These are phyloP conservation scores for Ceratobasidium sp. DNA, from an alignment of 1,284 basidiomycete species.

Conservation along the genomic window DNA sequence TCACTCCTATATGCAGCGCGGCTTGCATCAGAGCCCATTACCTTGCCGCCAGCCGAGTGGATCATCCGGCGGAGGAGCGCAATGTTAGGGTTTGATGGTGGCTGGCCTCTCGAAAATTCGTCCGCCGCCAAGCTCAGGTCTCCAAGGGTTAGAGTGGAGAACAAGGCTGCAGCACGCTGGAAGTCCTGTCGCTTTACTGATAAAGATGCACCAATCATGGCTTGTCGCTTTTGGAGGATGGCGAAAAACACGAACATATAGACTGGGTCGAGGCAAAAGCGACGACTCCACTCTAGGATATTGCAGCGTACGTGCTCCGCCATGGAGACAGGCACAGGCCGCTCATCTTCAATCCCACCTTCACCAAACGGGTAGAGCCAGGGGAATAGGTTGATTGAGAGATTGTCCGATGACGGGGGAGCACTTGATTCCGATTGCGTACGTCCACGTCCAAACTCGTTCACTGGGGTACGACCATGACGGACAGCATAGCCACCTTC, in stretches of 20 bases:
- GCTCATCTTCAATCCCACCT: slow-evolving; percentile 57
- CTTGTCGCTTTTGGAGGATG: slow-evolving; percentile 53
- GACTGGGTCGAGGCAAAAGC: not conserved
- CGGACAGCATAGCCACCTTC: slow-evolving; percentile 44
- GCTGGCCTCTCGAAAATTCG: slow-evolving; percentile 32
- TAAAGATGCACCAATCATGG: slow-evolving; percentile 41
- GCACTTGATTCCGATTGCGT: too few species aligned
- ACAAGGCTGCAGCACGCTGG: not conserved
- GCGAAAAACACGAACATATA: slow-evolving; percentile 53
- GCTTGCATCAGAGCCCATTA: slow-evolving; percentile 51
- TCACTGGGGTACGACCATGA: slow-evolving; percentile 38
- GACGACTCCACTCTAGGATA: slow-evolving; percentile 56
- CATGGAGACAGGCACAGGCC: slow-evolving; percentile 53
- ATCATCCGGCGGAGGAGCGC: slow-evolving; percentile 33
- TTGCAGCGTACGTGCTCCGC: slow-evolving; percentile 57
- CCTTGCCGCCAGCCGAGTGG: slow-evolving; percentile 28
- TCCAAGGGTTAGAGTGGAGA: slow-evolving; percentile 26
- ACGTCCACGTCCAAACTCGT: slow-evolving; percentile 4
- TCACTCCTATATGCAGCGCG: slow-evolving; percentile 48
- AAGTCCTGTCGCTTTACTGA: slow-evolving; percentile 48
- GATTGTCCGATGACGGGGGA: too few species aligned
- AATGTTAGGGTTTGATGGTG: slow-evolving; percentile 32
- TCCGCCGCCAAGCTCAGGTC: slow-evolving; percentile 48
- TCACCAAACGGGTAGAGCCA: slow-evolving; percentile 60
- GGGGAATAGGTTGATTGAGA: slow-evolving; percentile 52